Base-by-base conservation (phyloP, 192 early-diverging fungal species). In the Coemansia sp. region DNA sequence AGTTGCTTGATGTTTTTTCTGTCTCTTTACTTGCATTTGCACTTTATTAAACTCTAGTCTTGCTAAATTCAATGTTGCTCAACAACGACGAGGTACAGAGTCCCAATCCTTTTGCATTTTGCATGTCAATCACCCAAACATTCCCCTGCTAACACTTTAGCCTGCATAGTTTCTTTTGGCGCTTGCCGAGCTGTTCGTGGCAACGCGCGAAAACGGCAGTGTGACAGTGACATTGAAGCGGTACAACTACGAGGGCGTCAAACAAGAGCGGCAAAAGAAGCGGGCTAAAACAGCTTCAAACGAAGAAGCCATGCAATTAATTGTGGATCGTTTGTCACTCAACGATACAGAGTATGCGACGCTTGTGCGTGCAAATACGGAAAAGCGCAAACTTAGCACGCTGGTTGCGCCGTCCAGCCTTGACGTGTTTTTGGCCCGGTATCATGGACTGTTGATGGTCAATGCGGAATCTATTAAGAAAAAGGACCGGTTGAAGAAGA, bases 381-480 rank as follows among this genome's bases (percentile, higher is more conserved):
- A 69, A 35, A 74, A 67, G 54, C 69, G 64, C 39, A 80, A 80
- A 53, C 43, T 74, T 27, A 74, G 72, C 68, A 80, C 72, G 18
- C 43, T 80, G 22, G 77, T 80, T 29, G 72, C 61, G 20, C 72
- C 77, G 1, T 65, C 61, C 0, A 65, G 71, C 26, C 37, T 80
- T 29, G 77, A 80, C 57, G 54, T 22, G 22, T 80, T 80, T 38
- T 41, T 80, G 56, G 77, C 77, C 1, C 64, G 64, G 57, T 68
- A 71, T 62, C 77, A 80, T 48, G 77, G 77, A 19, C 19, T 80
- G 32, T 48, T 80, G 35, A 38, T 80, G 32, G 57, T 27, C 20
- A 63, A 51, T 47, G 62, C 62, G 16, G 71, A 74, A 22, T 68
- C 60, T 11, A 80, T 80, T 49, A 74, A 74, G 68, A 74, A 70